These are phyloP conservation scores for Diospyros kaki DNA, from an alignment of 148 eudicot genomes.

Conservation along the genomic window DNA sequence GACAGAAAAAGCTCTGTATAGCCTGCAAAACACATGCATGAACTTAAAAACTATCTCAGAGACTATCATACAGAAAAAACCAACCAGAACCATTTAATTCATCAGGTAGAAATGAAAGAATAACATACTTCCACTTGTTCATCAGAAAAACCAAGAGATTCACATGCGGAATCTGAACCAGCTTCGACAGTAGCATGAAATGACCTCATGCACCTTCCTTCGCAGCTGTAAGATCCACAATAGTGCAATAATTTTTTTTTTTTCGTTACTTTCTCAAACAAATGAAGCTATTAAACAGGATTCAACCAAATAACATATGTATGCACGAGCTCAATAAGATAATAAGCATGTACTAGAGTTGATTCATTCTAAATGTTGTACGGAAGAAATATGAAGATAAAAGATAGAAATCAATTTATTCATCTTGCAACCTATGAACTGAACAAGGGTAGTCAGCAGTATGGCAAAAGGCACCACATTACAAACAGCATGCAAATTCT, in stretches of 20 bases:
- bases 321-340: too few relatives aligned
- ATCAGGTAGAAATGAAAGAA: neutral
- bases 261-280: too few relatives aligned
- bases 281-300: neutral
- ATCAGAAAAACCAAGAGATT: conserved; percentile 57
- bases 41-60: neutral
- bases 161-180: conserved; percentile 56
- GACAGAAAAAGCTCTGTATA: conserved; percentile 47
- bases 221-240: conserved; percentile 54
- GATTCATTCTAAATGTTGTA: neutral
- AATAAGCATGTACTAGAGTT: too few relatives aligned
- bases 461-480: neutral
- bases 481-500: neutral
- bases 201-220: conserved; percentile 89
- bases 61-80: neutral
- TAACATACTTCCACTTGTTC: conserved; percentile 58
- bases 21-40: conserved; percentile 40
- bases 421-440: too few relatives aligned
- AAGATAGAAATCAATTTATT: neutral
- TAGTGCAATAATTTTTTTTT: neutral
- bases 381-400: neutral
- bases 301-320: neutral
- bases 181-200: conserved; percentile 71
- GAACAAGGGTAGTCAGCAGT: too few relatives aligned
- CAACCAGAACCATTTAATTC: neutral